Evolutionary conservation across 495 filamentous ascomycete species (phyloP).

Genomic region (Achaetomiella virescens): DNA sequence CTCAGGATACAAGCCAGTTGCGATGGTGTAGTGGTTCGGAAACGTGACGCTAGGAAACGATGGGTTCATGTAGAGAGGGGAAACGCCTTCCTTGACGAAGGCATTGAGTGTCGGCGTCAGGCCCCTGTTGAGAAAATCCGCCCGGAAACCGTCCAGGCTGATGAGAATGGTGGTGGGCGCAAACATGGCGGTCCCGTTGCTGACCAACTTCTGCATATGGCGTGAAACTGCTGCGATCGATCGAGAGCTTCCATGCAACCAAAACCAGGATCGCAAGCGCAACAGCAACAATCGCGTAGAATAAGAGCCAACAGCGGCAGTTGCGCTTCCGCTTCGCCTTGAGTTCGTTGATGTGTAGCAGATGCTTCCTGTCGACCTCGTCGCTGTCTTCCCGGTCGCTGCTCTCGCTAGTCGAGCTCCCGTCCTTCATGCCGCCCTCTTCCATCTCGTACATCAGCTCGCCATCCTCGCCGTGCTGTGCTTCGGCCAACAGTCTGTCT

Average conservation of each 20-base stretch:
- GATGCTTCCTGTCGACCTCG: conserved; percentile 44
- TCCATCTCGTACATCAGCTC: conserved; percentile 87
- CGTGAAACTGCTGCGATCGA: conserved; percentile 28
- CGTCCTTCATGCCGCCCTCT: conserved; percentile 65
- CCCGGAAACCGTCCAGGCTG: conserved; percentile 94
- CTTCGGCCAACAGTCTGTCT: conserved; percentile 41
- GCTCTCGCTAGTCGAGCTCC: conserved; percentile 48
- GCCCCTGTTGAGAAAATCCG: conserved; percentile 80
- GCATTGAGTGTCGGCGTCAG: conserved; percentile 76
- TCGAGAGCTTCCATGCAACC: conserved; percentile 44
- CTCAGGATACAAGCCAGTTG: conserved; percentile 88
- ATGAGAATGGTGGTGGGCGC: conserved; percentile 88
- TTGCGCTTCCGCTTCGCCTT: conserved; percentile 37
- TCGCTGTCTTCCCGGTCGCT: conserved; percentile 51
- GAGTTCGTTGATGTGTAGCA: conserved; percentile 38
- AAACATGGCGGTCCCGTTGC: conserved; percentile 80
- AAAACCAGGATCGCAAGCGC: conserved; percentile 47
- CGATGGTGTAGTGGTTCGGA: conserved; percentile 94
- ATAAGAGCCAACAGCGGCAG: conserved; percentile 47
- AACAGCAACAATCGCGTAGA: conserved; percentile 47
- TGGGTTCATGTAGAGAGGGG: conserved; percentile 83
- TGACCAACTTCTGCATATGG: conserved; percentile 36
- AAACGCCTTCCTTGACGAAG: conserved; percentile 78
- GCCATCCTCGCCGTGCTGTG: conserved; percentile 58
- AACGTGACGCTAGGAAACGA: conserved; percentile 97